Conservation (phyloP, 768 basidiomycete genomes). For the Amanita jacksonii region DNA sequence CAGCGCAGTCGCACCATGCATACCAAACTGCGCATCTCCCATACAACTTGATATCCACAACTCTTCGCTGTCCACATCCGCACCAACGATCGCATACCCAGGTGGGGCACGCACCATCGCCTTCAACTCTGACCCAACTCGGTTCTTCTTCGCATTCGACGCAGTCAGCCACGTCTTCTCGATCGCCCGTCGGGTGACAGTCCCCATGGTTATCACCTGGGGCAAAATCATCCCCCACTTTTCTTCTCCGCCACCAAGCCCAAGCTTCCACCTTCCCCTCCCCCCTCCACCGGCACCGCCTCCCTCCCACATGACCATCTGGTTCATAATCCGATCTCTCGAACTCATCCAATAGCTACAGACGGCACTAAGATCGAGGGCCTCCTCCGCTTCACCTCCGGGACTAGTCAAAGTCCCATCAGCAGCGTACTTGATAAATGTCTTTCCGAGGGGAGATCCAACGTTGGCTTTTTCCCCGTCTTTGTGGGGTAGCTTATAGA, state of each 20-base stretch:
- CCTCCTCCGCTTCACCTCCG: constrained; percentile 70
- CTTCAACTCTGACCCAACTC: constrained; percentile 97
- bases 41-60: constrained; percentile 98
- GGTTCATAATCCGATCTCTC: constrained; percentile 82
- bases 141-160: constrained; percentile 94
- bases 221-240: constrained; percentile 92
- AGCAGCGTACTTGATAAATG: constrained; percentile 81
- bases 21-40: constrained; percentile 96
- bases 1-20: constrained; percentile 93
- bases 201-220: constrained; percentile 97
- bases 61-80: constrained; percentile 98
- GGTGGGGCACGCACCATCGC: constrained; percentile 93
- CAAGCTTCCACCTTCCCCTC: neutral
- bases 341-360: constrained; percentile 98
- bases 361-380: constrained; percentile 84
- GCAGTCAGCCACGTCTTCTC: constrained; percentile 99
- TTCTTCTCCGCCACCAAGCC: constrained; percentile 12
- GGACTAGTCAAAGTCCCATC: constrained; percentile 83
- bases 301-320: constrained; percentile 85
- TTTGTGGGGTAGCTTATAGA: constrained; percentile 94
- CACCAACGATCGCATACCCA: constrained; percentile 92
- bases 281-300: constrained; percentile 4
- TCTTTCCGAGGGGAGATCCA: constrained; percentile 84
- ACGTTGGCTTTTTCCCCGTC: constrained; percentile 93
- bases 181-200: constrained; percentile 93